Conservation (phyloP, 2,329 filamentous ascomycete species). For the Botrytis deweyae region DNA sequence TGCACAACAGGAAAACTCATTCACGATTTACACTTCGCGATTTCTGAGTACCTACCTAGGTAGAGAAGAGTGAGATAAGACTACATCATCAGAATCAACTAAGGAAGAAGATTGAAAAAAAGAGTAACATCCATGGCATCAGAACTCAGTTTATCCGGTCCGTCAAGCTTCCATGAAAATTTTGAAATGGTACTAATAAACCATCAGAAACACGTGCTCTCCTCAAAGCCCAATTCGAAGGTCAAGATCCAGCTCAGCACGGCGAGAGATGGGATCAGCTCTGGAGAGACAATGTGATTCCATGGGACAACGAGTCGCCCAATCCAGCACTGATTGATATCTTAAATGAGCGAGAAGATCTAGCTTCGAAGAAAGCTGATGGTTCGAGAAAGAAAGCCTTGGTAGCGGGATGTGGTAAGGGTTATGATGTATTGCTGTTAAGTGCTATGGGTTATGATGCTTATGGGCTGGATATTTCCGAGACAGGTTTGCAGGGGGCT, state of each 20-base stretch:
- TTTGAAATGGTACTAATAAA: constrained; percentile 6
- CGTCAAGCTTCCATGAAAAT: not conserved
- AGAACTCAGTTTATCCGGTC: not conserved
- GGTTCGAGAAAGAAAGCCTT: constrained; percentile 55
- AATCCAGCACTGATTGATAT: constrained; percentile 55
- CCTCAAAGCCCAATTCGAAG: constrained; percentile 35
- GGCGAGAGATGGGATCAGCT: constrained; percentile 48
- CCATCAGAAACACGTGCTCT: constrained; percentile 30
- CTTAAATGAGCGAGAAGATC: constrained; percentile 47
- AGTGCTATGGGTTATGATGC: constrained; percentile 74
- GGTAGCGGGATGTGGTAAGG: constrained; percentile 79
- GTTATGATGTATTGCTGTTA: constrained; percentile 77
- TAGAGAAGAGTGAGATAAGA: too few relatives aligned
- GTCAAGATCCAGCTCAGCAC: constrained; percentile 26
- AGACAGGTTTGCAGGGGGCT: constrained; percentile 26
- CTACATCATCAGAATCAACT: too few relatives aligned
- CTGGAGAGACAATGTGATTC: constrained; percentile 47
- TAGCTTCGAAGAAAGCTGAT: constrained; percentile 32
- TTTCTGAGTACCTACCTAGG: too few relatives aligned
- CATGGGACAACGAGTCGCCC: constrained; percentile 58
- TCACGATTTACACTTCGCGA: too few relatives aligned
- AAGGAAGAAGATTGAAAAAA: too few relatives aligned
- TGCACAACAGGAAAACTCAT: too few relatives aligned
- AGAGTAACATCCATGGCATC: not conserved
- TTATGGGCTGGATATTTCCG: constrained; percentile 63